Evolutionary conservation across 495 filamentous ascomycete species (phyloP).

Genomic region (Penicillium herquei): DNA sequence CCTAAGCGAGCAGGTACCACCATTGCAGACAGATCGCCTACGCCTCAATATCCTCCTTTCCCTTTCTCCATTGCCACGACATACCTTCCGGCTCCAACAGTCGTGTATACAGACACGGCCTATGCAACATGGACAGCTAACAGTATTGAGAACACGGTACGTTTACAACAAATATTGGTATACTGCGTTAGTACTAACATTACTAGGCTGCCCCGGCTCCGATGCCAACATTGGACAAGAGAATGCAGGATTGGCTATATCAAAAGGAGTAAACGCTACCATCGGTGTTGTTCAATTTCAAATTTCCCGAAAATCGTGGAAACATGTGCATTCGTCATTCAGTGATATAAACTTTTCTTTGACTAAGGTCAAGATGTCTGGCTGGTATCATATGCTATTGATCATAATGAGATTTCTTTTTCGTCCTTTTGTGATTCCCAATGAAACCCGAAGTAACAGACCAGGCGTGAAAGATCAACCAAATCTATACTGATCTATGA

Average conservation of each 20-base stretch:
- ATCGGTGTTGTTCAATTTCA: too few species aligned
- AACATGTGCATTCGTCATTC: neutral
- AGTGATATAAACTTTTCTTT: neutral
- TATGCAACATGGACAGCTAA: slow-evolving; percentile 53
- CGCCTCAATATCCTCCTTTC: slow-evolving; percentile 62
- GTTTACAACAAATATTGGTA: slow-evolving; percentile 17
- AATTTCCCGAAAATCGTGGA: neutral
- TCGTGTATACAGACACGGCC: slow-evolving; percentile 61
- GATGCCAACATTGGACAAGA: slow-evolving; percentile 27
- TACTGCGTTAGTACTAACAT: neutral
- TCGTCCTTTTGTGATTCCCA: too few species aligned
- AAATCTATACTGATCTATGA: neutral
- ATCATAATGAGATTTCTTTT: too few species aligned
- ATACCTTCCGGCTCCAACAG: slow-evolving; percentile 52
- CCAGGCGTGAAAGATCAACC: neutral
- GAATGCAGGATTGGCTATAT: slow-evolving; percentile 34
- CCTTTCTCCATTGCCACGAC: slow-evolving; percentile 57
- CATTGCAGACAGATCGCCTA: slow-evolving; percentile 57
- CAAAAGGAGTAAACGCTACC: slow-evolving; percentile 20
- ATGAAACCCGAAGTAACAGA: too few species aligned
- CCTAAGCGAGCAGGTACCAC: slow-evolving; percentile 62
- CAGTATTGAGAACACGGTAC: slow-evolving; percentile 65
- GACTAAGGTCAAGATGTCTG: neutral
- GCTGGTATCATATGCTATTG: too few species aligned
- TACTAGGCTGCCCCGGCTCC: slow-evolving; percentile 37